A percentile compares a stretch with the other conserved stretches of the same genome.
Conservation (phyloP, 371 early-diverging fungal species). For the Lichtheimia corymbifera region DNA sequence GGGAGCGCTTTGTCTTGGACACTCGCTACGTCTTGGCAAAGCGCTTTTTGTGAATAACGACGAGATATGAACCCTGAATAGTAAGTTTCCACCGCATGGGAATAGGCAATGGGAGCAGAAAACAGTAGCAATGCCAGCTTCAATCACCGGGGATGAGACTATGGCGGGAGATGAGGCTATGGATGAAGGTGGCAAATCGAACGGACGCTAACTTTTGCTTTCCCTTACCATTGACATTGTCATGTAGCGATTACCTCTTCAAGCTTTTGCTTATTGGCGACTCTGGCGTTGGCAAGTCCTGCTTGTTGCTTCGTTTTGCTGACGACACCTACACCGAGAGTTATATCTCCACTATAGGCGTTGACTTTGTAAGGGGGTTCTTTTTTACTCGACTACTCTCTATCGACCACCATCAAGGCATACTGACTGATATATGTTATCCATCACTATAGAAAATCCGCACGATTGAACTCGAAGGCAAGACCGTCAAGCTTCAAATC, state of each 20-base stretch:
- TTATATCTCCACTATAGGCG: conserved; percentile 99
- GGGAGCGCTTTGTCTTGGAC: no score
- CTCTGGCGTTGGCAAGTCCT: conserved; percentile 99
- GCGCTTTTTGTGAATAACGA: not conserved
- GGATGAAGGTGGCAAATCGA: not conserved
- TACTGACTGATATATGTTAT: not conserved
- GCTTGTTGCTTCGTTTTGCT: conserved; percentile 96
- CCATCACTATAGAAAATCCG: conserved; percentile 87
- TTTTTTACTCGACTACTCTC: conserved; percentile 3
- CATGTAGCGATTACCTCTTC: conserved; percentile 92
- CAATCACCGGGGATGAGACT: conserved; percentile 2
- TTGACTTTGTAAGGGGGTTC: conserved; percentile 78
- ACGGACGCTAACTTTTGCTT: not conserved
- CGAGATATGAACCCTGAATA: conserved; percentile 41
- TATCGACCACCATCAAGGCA: not conserved
- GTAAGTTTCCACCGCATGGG: conserved; percentile 19
- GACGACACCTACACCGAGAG: conserved; percentile 98
- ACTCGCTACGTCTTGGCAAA: not conserved
- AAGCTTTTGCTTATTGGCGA: conserved; percentile 99
- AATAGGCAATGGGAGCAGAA: no score
- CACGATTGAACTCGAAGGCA: conserved; percentile 97
- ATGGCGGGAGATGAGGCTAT: not conserved
- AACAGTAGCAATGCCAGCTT: not conserved
- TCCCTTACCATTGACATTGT: not conserved
- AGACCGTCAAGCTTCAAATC: conserved; percentile 98